Conservation (phyloP, 192 early-diverging fungal genomes). For the Coemansia sp. region DNA sequence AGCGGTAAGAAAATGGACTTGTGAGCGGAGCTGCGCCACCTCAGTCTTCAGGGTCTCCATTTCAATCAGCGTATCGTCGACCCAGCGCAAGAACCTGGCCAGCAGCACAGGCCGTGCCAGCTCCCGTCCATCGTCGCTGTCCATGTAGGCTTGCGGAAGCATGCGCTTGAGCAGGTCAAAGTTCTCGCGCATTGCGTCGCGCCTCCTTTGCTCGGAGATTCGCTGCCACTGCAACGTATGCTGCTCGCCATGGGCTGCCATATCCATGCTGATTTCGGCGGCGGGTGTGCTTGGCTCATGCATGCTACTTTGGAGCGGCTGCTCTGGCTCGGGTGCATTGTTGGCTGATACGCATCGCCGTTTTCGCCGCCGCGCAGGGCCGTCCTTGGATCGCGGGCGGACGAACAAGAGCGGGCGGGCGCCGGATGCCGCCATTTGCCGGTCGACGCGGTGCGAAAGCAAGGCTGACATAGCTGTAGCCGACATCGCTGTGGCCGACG, state of each 20-base stretch:
- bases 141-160: conserved; percentile 52
- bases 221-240: conserved; percentile 51
- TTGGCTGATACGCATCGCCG: conserved; percentile 35
- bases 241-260: conserved; percentile 1
- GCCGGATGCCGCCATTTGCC: conserved; percentile 42
- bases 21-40: conserved; percentile 25
- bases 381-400: conserved; percentile 34
- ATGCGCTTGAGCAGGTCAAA: conserved; percentile 56
- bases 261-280: background rate
- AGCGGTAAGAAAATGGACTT: background rate
- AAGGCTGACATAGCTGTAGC: conserved; percentile 4
- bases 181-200: conserved; percentile 56
- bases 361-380: conserved; percentile 37
- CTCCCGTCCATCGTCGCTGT: conserved; percentile 54
- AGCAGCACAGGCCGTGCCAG: conserved; percentile 51
- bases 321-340: background rate
- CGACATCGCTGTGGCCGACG: background rate
- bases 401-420: conserved; percentile 50
- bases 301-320: background rate
- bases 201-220: conserved; percentile 49
- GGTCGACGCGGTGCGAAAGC: conserved; percentile 45
- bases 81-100: conserved; percentile 53
- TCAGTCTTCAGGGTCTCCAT: conserved; percentile 49
- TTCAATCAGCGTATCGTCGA: conserved; percentile 54
- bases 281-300: background rate